A percentile compares a stretch with the other conserved stretches of the same genome.
phyloP scores from a whole-genome alignment of 2,329 filamentous ascomycete species.

The Aspergillus caelatus region DNA sequence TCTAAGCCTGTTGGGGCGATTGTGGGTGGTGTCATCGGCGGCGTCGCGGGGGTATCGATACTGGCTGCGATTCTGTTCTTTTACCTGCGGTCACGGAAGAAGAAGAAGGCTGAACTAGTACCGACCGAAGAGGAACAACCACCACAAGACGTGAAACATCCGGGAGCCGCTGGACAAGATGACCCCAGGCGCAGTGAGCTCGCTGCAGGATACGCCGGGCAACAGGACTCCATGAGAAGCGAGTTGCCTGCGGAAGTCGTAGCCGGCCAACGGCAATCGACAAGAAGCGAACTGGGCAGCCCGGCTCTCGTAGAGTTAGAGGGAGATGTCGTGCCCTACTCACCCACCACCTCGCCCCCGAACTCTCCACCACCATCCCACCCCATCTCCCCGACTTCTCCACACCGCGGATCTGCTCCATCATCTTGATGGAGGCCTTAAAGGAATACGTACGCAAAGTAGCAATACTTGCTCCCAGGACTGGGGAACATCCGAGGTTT shows the following conservation, averaged over 20 bases:
- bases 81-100: neutral
- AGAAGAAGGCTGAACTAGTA: neutral
- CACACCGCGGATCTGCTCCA: neutral
- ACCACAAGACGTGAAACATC: neutral
- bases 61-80: neutral
- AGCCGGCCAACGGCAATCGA: neutral
- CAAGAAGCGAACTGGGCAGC: neutral
- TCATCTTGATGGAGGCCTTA: neutral
- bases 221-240: neutral
- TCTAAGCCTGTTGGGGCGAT: constrained; percentile 4
- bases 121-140: neutral
- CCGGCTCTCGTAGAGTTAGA: neutral
- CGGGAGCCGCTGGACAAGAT: neutral
- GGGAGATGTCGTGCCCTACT: neutral
- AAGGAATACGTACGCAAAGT: neutral
- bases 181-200: neutral
- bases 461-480: neutral
- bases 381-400: neutral
- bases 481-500: neutral
- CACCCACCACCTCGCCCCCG: neutral
- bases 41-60: neutral
- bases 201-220: neutral
- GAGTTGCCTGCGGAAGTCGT: neutral
- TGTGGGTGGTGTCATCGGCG: constrained; percentile 2
- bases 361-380: neutral